These are phyloP conservation scores for Crithidia expoeki DNA, from an alignment of 208 protist genomes.

Conservation along the genomic window DNA sequence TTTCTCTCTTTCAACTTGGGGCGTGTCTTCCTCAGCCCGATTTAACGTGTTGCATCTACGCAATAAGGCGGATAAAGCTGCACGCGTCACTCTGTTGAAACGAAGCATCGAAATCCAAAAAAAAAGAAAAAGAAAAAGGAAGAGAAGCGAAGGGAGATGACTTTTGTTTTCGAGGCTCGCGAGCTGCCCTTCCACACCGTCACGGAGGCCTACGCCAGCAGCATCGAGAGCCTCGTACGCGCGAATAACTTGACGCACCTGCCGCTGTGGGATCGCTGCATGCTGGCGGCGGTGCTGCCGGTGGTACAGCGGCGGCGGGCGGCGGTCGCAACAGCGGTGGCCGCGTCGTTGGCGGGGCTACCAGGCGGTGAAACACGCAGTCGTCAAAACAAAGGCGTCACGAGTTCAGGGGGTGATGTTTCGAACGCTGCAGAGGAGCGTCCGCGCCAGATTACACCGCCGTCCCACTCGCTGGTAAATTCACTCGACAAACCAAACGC, in stretches of 20 bases:
- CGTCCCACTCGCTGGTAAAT: too few relatives aligned
- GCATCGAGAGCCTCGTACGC: neutral
- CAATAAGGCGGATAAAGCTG: too few relatives aligned
- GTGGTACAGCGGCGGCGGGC: constrained; percentile 48
- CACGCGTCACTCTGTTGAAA: too few relatives aligned
- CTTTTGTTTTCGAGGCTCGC: constrained; percentile 78
- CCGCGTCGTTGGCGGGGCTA: constrained; percentile 2
- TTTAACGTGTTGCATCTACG: too few relatives aligned
- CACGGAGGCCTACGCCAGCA: constrained; percentile 30
- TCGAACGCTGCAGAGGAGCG: constrained; percentile 5
- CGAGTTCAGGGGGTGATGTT: neutral
- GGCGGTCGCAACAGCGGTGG: neutral
- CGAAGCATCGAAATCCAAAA: too few relatives aligned
- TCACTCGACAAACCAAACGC: too few relatives aligned
- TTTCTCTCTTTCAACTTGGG: too few relatives aligned
- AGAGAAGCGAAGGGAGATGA: constrained; percentile 27
- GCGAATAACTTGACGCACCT: constrained; percentile 31
- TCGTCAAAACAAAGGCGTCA: neutral
- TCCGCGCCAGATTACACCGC: too few relatives aligned
- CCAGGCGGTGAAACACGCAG: neutral
- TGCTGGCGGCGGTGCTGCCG: constrained; percentile 56
- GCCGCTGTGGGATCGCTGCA: constrained; percentile 62
- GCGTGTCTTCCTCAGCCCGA: too few relatives aligned
- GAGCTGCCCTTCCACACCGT: constrained; percentile 58
- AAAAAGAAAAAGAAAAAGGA: neutral